A percentile compares a stretch with the other conserved stretches of the same genome.
These are phyloP conservation scores for Podospora sp. DNA, from an alignment of 495 filamentous ascomycete genomes.

Conservation along the genomic window DNA sequence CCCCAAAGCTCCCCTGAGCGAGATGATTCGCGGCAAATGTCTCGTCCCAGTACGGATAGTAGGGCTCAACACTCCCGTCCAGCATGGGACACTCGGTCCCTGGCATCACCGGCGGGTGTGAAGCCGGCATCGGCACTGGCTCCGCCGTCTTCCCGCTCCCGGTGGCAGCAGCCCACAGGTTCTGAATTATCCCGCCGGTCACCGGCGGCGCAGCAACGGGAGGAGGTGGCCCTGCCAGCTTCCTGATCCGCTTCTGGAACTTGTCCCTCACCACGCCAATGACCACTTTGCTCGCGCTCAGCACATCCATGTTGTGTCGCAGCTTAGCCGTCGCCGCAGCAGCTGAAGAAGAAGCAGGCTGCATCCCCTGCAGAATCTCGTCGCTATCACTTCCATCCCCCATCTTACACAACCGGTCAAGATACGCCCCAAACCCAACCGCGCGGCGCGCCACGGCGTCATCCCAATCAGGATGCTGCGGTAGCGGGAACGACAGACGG, in stretches of 20 bases:
- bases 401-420: slow-evolving; percentile 33
- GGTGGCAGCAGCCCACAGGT: slow-evolving; percentile 11
- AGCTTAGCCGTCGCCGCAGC: background rate
- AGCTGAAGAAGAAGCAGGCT: background rate
- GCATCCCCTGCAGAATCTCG: background rate
- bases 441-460: slow-evolving; percentile 32
- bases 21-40: background rate
- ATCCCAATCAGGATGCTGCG: slow-evolving; percentile 43
- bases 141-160: background rate
- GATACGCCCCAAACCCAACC: slow-evolving; percentile 36
- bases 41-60: slow-evolving; percentile 44
- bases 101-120: background rate
- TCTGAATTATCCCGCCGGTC: background rate
- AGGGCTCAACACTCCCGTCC: slow-evolving; percentile 47
- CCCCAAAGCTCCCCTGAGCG: background rate
- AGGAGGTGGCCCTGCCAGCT: slow-evolving; percentile 29
- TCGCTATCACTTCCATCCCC: slow-evolving; percentile 2
- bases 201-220: background rate
- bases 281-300: slow-evolving; percentile 44
- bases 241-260: slow-evolving; percentile 40
- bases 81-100: slow-evolving; percentile 47
- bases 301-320: slow-evolving; percentile 31
- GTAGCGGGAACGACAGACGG: slow-evolving; percentile 44
- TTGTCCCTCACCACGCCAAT: slow-evolving; percentile 43
- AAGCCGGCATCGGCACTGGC: background rate